Evolutionary conservation across 2,329 filamentous ascomycete species (phyloP), one percentile per base, ranked within the genome.

Genomic region (Allantophomopsis lycopodina): DNA sequence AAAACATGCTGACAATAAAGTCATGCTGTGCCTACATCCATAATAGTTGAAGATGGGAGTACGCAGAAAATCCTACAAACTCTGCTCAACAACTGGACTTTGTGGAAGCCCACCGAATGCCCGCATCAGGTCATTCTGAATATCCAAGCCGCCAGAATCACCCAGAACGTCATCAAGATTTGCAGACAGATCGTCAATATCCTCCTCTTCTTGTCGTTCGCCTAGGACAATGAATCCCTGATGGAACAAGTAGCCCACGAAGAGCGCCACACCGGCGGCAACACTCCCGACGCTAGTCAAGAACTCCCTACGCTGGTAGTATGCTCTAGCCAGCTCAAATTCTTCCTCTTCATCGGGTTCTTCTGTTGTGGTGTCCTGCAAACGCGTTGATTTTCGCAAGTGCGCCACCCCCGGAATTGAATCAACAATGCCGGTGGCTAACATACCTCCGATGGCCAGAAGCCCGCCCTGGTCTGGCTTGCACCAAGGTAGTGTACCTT

Each of bases 141-240:
- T 28, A 28, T 28, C 23, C 23, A 44, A 65, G 64, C 31, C 62
- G 66, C 34, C 59, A 59, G 18, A 62, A 69, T 31, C 65, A 68
- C 1, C 66, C 60, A 42, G 57, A 57, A 18, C 58, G 42, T 37
- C 50, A 55, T 32, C 37, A 44, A n/a, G 46, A 52, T 41, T 17
- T 51, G 20, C 50, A 52, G 21, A 75, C 79, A 40, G 74, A 79
- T 45, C 58, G 72, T 14, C 76, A 73, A 4, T 82, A 87, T 54
- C 83, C 79, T 32, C 82, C 86, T 51, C 79, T 81, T 48, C 86
- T 81, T 2, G 85, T 81, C 3, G 71, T 71, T 40, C 78, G 21
- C 13, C 18, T 11, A 46, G 40, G n/a, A 45, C 45, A 12, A 58
- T 48, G 2, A 56, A 40, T 14, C 54, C 59, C 39, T 55, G 46